Base-by-base conservation (phyloP, 495 filamentous ascomycete genomes). In the Penicillium angulare region DNA sequence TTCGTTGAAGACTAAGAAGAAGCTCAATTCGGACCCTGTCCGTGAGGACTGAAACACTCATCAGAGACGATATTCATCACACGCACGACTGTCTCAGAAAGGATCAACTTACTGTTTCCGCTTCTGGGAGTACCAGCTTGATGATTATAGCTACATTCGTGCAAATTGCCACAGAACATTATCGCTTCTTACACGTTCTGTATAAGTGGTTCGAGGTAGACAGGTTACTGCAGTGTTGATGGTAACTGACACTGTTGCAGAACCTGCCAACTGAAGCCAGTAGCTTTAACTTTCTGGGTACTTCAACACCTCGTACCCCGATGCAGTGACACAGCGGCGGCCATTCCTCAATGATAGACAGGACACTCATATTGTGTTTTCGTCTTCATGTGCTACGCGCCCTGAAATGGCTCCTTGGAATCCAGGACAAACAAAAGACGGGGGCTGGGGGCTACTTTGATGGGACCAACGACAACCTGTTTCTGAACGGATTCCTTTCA, bases 361-460 rank as follows among this genome's bases (percentile, higher is more conserved):
- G n/a, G n/a, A n/a, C 71, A 0, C 27, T 67, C 3, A 18, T 72
- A 3, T 40, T 1, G 27, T 52, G 0, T 21, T 6, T 1, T 65
- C 60, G 0, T 5, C 13, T n/a, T 7, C 43, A 50, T 15, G 40
- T 69, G 1, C 10, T 49, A 0, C 17, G 34, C 4, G 69, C 68
- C 5, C 47, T 52, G 0, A 49, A 45, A 10, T 78, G 72, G 72
- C 63, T 73, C 7, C 32, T 71, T 3, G 71, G 69, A 3, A 75
- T 78, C 72, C 75, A 78, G 50, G 75, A 76, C 36, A 13, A 13
- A 0, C 72, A 78, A n/a, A n/a, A n/a, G n/a, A n/a, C n/a, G 33
- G 72, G 71, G 12, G 73, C 72, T 0, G 76, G 72, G 71, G 72
- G n/a, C n/a, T n/a, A n/a, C n/a, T n/a, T n/a, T n/a, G n/a, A n/a